Evolutionary conservation across 768 basidiomycete species (phyloP).

Genomic region (Trametes cubensis): DNA sequence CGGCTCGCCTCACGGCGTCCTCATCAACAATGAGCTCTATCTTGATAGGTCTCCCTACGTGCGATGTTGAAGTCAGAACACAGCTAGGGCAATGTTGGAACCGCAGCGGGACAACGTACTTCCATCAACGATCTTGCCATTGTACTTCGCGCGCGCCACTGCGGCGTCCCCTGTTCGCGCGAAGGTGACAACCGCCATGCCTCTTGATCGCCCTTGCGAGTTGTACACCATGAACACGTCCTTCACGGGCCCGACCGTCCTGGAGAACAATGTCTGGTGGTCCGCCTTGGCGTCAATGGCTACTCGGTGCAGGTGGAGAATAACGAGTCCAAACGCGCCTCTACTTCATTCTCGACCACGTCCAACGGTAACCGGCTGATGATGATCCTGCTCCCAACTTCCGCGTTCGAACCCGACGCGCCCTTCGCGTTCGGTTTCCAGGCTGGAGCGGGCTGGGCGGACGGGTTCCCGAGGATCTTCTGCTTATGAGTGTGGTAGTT

Average conservation of each 20-base stretch:
- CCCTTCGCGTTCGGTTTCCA: conserved; percentile 48
- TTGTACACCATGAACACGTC: conserved; percentile 77
- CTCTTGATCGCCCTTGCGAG: conserved; percentile 72
- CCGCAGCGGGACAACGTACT: conserved; percentile 37
- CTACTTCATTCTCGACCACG: conserved; percentile 67
- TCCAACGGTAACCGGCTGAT: conserved; percentile 68
- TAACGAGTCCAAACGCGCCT: conserved; percentile 43
- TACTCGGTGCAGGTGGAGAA: not conserved
- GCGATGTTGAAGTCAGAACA: not conserved
- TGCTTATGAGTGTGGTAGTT: conserved; percentile 58
- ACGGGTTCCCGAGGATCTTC: conserved; percentile 58
- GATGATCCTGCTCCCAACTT: conserved; percentile 64
- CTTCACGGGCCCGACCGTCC: conserved; percentile 74
- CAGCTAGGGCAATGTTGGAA: not conserved
- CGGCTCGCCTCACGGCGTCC: conserved; percentile 31
- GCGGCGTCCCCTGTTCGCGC: conserved; percentile 64
- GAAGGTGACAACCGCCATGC: conserved; percentile 78
- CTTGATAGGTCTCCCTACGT: conserved; percentile 65
- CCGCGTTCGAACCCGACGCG: conserved; percentile 8
- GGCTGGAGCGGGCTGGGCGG: conserved; percentile 59
- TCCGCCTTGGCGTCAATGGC: not conserved
- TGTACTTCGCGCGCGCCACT: conserved; percentile 65
- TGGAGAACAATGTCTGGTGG: conserved; percentile 69
- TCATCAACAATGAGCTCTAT: conserved; percentile 62
- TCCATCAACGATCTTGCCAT: conserved; percentile 77